A percentile compares a stretch with the other conserved stretches of the same genome.
These are phyloP conservation scores for Nakazawaea laoshanensis DNA, from an alignment of 805 yeast species.

Conservation along the genomic window DNA sequence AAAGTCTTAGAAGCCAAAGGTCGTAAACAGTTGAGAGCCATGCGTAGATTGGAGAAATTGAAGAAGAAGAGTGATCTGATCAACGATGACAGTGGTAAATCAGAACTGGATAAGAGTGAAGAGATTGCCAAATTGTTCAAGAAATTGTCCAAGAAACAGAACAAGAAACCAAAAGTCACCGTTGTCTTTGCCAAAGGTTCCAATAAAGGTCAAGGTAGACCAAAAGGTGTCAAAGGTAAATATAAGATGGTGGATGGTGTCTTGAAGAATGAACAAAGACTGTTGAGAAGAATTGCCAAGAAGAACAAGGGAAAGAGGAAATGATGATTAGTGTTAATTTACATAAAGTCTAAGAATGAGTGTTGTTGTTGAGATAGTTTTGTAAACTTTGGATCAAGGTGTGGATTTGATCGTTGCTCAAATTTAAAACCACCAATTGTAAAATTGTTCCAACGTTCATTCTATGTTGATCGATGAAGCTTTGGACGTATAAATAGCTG, in stretches of 20 bases:
- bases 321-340: background rate
- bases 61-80: constrained; percentile 90
- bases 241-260: constrained; percentile 99
- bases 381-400: constrained; percentile 53
- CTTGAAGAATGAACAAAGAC: constrained; percentile 94
- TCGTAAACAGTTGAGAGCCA: constrained; percentile 90
- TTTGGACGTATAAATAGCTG: constrained; percentile 84
- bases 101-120: constrained; percentile 91
- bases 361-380: constrained; percentile 33
- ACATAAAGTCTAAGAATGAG: background rate
- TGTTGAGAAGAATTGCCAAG: constrained; percentile 82
- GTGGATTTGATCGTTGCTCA: constrained; percentile 56
- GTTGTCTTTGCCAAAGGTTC: constrained; percentile 82
- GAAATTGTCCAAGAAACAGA: constrained; percentile 65
- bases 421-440: constrained; percentile 66
- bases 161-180: constrained; percentile 71
- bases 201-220: constrained; percentile 90
- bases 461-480: constrained; percentile 72
- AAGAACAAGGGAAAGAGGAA: constrained; percentile 52
- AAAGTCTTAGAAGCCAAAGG: constrained; percentile 98
- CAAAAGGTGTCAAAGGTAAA: constrained; percentile 93
- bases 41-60: constrained; percentile 75
- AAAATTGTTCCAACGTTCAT: constrained; percentile 66
- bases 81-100: constrained; percentile 77
- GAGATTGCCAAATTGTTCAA: constrained; percentile 84